Evolutionary conservation across 192 early-diverging fungal genomes (phyloP).

Genomic region (Coemansia sp.): DNA sequence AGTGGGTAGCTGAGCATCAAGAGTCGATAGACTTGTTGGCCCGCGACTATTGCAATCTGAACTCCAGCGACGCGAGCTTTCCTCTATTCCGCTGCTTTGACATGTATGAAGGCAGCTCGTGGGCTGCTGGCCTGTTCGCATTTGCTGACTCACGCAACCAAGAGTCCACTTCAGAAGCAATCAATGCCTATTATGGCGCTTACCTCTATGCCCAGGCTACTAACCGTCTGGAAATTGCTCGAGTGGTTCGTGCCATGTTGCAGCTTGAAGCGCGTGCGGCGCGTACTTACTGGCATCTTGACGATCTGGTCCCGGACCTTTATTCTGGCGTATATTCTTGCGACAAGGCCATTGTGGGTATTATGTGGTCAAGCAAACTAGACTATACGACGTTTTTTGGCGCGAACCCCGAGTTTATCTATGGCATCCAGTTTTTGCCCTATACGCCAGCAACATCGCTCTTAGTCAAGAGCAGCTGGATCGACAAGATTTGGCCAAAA

Average conservation of each 20-base stretch:
- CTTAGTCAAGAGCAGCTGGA: slow-evolving; percentile 44
- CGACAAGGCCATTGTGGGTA: slow-evolving; percentile 44
- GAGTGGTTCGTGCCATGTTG: slow-evolving; percentile 27
- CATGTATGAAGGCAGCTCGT: slow-evolving; percentile 61
- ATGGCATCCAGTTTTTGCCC: slow-evolving; percentile 56
- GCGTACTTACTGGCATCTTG: slow-evolving; percentile 55
- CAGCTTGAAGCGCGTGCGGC: slow-evolving; percentile 47
- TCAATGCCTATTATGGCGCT: slow-evolving; percentile 56
- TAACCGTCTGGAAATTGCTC: slow-evolving; percentile 28
- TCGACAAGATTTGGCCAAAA: slow-evolving; percentile 36
- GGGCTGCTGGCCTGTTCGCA: slow-evolving; percentile 55
- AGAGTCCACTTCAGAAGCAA: slow-evolving; percentile 55
- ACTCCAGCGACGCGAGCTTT: slow-evolving; percentile 30
- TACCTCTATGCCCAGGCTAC: slow-evolving; percentile 41
- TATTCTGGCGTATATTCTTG: slow-evolving; percentile 38
- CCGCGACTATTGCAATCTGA: slow-evolving; percentile 54
- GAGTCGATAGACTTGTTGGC: slow-evolving; percentile 27
- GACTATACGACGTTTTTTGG: slow-evolving; percentile 51
- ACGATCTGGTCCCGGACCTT: slow-evolving; percentile 14
- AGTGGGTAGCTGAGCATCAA: slow-evolving; percentile 25
- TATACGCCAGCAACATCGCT: slow-evolving; percentile 46
- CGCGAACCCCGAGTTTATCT: slow-evolving; percentile 49
- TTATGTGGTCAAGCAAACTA: slow-evolving; percentile 52
- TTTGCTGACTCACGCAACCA: slow-evolving; percentile 56
- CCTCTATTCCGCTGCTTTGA: slow-evolving; percentile 57